Percentiles rank a stretch among this genome's conserved stretches.
phyloP scores from a whole-genome alignment of 352 stramenopile species.

The Pythium utonaiense region DNA sequence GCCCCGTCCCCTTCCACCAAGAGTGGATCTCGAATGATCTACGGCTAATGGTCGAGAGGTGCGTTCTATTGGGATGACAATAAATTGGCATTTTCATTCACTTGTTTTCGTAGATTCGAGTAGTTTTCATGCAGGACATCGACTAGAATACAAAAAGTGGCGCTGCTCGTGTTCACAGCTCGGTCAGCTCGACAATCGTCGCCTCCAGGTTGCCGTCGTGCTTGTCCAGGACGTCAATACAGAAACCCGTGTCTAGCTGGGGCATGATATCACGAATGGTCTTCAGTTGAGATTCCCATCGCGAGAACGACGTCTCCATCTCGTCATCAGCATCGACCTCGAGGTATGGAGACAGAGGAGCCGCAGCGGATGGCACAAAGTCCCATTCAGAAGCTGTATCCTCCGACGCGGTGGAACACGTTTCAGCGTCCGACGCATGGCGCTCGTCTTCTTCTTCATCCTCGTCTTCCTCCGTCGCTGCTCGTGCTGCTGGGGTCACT shows the following conservation, averaged over 20 bases:
- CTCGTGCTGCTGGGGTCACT: neutral
- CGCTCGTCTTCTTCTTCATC: constrained; percentile 10
- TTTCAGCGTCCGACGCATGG: constrained; percentile 60
- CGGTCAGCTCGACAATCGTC: constrained; percentile 56
- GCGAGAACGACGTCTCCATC: constrained; percentile 16
- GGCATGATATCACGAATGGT: constrained; percentile 52
- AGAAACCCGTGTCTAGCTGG: constrained; percentile 39
- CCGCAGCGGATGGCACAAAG: constrained; percentile 24
- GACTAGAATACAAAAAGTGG: neutral
- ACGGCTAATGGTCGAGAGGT: neutral
- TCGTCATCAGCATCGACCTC: constrained; percentile 32
- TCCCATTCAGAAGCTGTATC: constrained; percentile 45
- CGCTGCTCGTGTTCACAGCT: constrained; percentile 33
- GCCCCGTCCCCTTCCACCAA: constrained; percentile 10
- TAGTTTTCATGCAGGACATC: constrained; percentile 4
- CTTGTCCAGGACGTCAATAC: constrained; percentile 44
- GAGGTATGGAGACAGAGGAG: constrained; percentile 16
- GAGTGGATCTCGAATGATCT: constrained; percentile 12
- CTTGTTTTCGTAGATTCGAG: neutral
- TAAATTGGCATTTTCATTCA: neutral
- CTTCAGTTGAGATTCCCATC: constrained; percentile 41
- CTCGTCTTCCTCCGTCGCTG: constrained; percentile 7
- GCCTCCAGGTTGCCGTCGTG: constrained; percentile 59
- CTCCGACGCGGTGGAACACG: constrained; percentile 42
- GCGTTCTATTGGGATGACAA: constrained; percentile 3